Conservation (phyloP, 768 basidiomycete species). For the Kwoniella heveanensis region DNA sequence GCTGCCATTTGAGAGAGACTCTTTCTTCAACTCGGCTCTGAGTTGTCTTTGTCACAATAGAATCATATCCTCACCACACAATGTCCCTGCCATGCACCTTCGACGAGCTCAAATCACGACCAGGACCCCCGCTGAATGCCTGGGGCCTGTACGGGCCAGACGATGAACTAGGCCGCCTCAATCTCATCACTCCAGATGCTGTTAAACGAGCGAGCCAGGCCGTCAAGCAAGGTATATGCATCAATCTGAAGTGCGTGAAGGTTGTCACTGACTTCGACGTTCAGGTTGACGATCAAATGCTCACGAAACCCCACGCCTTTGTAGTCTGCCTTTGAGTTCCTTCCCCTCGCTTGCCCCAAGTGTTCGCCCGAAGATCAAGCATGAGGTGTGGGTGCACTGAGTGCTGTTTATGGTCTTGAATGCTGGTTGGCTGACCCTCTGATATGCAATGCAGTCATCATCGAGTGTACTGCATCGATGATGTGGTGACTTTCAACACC, state of each 20-base stretch:
- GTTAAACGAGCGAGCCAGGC: conserved; percentile 25
- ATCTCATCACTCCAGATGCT: conserved; percentile 32
- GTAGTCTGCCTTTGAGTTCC: conserved; percentile 12
- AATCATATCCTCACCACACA: too few species aligned
- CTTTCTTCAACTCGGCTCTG: too few species aligned
- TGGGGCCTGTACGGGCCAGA: conserved; percentile 34
- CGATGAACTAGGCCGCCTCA: conserved; percentile 33
- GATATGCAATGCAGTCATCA: too few species aligned
- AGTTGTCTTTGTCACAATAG: too few species aligned
- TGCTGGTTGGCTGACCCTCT: too few species aligned
- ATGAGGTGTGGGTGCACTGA: conserved; percentile 9
- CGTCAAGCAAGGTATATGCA: conserved; percentile 26
- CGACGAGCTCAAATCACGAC: conserved; percentile 4
- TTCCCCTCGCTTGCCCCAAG: conserved; percentile 6
- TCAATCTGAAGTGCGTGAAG: conserved; percentile 37
- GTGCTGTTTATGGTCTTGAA: too few species aligned
- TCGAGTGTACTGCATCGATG: conserved; percentile 11
- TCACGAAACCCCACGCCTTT: too few species aligned
- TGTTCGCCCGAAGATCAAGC: background rate
- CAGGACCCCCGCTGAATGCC: conserved; percentile 34
- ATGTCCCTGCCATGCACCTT: background rate
- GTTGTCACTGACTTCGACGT: too few species aligned
- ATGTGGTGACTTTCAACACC: conserved; percentile 16
- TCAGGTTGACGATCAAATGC: too few species aligned
- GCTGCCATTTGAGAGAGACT: too few species aligned